phyloP scores from a whole-genome alignment of 2,329 filamentous ascomycete species.

The Arthrobotrys sinensis region DNA sequence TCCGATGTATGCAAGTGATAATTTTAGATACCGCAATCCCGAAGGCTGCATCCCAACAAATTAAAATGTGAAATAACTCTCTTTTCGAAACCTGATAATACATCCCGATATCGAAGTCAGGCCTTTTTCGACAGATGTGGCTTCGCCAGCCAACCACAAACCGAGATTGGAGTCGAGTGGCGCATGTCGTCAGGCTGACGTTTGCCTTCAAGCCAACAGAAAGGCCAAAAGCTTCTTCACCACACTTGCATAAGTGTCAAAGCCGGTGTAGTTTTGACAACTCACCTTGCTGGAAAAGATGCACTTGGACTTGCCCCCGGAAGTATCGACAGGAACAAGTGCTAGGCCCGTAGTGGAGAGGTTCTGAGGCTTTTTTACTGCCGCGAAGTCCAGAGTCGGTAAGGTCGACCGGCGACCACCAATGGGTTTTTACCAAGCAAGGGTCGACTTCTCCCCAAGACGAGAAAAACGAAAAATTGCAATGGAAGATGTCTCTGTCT shows the following conservation, averaged over 20 bases:
- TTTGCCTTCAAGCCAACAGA: constrained; percentile 27
- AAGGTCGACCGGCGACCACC: constrained; percentile 21
- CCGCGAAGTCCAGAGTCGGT: constrained; percentile 33
- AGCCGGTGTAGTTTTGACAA: constrained; percentile 50
- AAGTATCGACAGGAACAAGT: constrained; percentile 56
- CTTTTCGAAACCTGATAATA: background rate
- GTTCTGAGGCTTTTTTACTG: constrained; percentile 57
- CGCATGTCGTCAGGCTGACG: constrained; percentile 58
- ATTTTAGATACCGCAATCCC: constrained; percentile 20
- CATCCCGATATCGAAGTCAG: constrained; percentile 32
- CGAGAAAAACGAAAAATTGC: constrained; percentile 6
- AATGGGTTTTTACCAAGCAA: constrained; percentile 5
- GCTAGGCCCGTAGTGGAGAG: constrained; percentile 38
- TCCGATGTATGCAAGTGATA: constrained; percentile 14
- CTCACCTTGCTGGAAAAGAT: constrained; percentile 57
- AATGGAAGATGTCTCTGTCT: background rate
- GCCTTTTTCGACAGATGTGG: constrained; percentile 26
- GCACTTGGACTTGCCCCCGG: constrained; percentile 57
- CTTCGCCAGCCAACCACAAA: constrained; percentile 45
- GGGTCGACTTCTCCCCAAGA: constrained; percentile 26
- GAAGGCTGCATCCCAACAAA: constrained; percentile 29
- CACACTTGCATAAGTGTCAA: constrained; percentile 30
- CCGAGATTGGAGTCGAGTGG: constrained; percentile 25
- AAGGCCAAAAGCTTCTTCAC: constrained; percentile 19
- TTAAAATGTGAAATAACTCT: constrained; percentile 12